Base-by-base conservation (phyloP, 2,329 filamentous ascomycete genomes). In the Pseudocercospora fijiensis region DNA sequence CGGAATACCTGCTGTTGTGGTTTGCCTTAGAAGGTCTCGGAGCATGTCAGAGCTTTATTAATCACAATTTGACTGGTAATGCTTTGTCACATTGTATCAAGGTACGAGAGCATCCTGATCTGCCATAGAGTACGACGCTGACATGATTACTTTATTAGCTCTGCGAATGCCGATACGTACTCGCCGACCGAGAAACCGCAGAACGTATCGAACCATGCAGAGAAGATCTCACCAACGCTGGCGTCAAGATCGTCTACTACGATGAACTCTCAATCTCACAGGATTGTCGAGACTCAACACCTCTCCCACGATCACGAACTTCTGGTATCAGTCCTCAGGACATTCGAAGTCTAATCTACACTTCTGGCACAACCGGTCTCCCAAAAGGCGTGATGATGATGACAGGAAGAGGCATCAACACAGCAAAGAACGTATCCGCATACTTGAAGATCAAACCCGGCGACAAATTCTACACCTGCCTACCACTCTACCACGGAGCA, bases 401-500 rank as follows among this genome's bases (percentile, higher is more conserved):
- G 13, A 58, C 65, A 16, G 72, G 71, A 2, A 65, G 71, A 24
- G 45, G 37, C 24, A 18, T 71, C 52, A 72, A 70, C 62, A 72
- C 67, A 13, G 69, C 65, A 88, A 90, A 33, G 91, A 92, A 89
- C 62, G 80, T 85, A 1, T 75, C 78, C 0, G 74, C 78, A 3
- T 88, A 88, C 77, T 78, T 91, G 30, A 78, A 79, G 4, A 79
- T 90, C n/a, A 82, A 79, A 11, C 77, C 80, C 1, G 80, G 81
- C 1, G 92, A 96, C 72, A 82, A 66, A 57, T 62, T 75, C 67
- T 61, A 72, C 58, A 64, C 56, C 5, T 89, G 88, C 64, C 95
- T 96, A 89, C 92, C 92, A 0, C 82, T 96, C 3, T 96, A 96
- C 74, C 92, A 96, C 78, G 89, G 89, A 30, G 91, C 92, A 0